A percentile compares a stretch with the other conserved stretches of the same genome.
Evolutionary conservation across 331 rosid species (phyloP).

Genomic region (Phaseolus coccineus): DNA sequence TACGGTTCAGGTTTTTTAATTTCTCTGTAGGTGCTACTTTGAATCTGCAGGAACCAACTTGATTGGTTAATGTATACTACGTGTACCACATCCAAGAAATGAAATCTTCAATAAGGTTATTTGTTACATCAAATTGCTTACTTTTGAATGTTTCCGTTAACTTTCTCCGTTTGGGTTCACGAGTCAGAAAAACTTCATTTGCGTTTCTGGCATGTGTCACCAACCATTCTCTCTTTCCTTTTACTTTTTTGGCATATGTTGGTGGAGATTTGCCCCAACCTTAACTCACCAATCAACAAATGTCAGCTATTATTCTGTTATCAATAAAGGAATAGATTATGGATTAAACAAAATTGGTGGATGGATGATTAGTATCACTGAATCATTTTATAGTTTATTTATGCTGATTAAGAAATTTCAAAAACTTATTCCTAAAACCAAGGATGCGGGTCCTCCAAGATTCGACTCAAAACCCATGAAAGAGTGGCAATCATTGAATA

Average conservation of each 20-base stretch:
- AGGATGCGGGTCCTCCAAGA: conserved; percentile 66
- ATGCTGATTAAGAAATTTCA: conserved; percentile 45
- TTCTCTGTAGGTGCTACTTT: neutral
- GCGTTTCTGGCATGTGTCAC: conserved; percentile 40
- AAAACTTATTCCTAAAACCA: conserved; percentile 58
- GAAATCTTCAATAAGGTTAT: conserved; percentile 21
- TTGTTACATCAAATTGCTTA: conserved; percentile 23
- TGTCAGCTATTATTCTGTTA: conserved; percentile 45
- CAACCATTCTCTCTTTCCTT: conserved; percentile 47
- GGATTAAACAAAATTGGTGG: conserved; percentile 49
- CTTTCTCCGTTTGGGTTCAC: conserved; percentile 30
- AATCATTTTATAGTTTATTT: conserved; percentile 38
- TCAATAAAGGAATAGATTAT: conserved; percentile 25
- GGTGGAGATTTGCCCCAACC: conserved; percentile 52
- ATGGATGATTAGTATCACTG: conserved; percentile 54
- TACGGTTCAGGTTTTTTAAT: neutral
- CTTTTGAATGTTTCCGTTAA: conserved; percentile 30
- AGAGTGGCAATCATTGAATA: conserved; percentile 71
- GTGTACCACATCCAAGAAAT: conserved; percentile 38
- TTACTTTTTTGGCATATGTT: conserved; percentile 34
- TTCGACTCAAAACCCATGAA: conserved; percentile 52
- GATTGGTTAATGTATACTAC: conserved; percentile 12
- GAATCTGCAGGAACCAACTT: conserved; percentile 34
- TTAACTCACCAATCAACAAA: conserved; percentile 50
- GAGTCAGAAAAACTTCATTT: conserved; percentile 33